Conservation (phyloP, 306 rosid genomes). For the Canavalia ensiformis region DNA sequence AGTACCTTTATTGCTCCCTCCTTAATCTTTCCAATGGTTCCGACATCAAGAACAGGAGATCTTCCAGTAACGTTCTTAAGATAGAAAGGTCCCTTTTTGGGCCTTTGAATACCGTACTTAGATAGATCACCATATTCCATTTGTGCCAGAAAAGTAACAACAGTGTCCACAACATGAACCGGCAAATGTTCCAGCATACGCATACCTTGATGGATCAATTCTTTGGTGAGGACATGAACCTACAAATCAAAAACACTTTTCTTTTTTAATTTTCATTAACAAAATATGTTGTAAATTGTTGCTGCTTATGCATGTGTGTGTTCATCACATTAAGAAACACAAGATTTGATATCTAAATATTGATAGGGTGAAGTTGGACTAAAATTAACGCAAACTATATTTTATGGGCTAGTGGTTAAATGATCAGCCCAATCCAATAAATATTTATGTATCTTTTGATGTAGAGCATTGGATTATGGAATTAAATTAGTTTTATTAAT, state of each 20-base stretch:
- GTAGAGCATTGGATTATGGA: too few species aligned
- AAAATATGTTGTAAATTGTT: too few species aligned
- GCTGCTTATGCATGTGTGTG: too few species aligned
- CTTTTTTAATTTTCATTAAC: too few species aligned
- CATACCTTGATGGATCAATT: constrained; percentile 55
- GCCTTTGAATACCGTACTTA: constrained; percentile 47
- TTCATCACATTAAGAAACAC: too few species aligned
- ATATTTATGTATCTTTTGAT: too few species aligned
- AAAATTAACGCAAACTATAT: too few species aligned
- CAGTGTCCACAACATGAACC: constrained; percentile 38
- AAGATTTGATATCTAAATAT: too few species aligned
- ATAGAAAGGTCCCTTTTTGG: constrained; percentile 59
- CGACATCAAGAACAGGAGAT: constrained; percentile 63
- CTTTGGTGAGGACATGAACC: constrained; percentile 62
- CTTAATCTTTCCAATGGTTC: constrained; percentile 56
- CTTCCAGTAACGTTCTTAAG: constrained; percentile 51
- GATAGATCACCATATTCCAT: constrained; percentile 55
- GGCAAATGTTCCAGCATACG: constrained; percentile 45
- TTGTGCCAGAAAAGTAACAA: background rate
- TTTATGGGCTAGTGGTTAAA: too few species aligned
- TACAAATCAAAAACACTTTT: constrained; percentile 6
- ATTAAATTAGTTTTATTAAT: too few species aligned
- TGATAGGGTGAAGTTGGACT: background rate
- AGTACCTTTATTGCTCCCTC: constrained; percentile 56
- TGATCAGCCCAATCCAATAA: too few species aligned